Percentiles rank a stretch among this genome's conserved stretches.
These are phyloP conservation scores for Erysimum cheiri DNA, from an alignment of 441 rosid species.

Conservation along the genomic window DNA sequence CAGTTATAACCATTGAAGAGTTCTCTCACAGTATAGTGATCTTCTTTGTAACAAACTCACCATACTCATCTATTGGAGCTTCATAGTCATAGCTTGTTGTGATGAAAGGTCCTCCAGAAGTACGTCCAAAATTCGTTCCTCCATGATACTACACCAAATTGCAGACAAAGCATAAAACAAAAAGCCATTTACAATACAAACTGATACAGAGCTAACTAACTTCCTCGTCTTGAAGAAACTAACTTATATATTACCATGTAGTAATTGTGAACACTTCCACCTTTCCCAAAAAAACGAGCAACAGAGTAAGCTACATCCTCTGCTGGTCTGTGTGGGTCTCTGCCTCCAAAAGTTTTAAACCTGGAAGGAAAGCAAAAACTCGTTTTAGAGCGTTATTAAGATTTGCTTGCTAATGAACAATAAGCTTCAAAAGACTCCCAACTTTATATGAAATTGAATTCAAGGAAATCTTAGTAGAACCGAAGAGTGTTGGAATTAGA, in stretches of 20 bases:
- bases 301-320: constrained; percentile 92
- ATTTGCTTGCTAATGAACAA: constrained; percentile 6
- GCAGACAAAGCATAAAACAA: not conserved
- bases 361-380: constrained; percentile 44
- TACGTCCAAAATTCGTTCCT: constrained; percentile 96
- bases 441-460: not conserved
- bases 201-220: constrained; percentile 1
- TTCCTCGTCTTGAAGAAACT: constrained; percentile 12
- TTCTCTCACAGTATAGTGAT: constrained; percentile 8
- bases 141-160: constrained; percentile 77
- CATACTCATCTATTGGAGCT: constrained; percentile 98
- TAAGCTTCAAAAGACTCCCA: constrained; percentile 11
- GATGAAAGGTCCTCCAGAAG: constrained; percentile 95
- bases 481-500: too few relatives aligned
- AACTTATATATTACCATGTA: constrained; percentile 69
- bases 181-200: constrained; percentile 9
- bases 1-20: not conserved
- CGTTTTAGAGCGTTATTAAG: not conserved
- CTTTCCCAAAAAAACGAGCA: constrained; percentile 94
- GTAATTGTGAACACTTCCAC: constrained; percentile 86
- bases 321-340: constrained; percentile 91
- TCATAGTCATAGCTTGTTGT: constrained; percentile 98
- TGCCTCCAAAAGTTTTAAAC: constrained; percentile 92
- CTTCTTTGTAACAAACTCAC: constrained; percentile 49
- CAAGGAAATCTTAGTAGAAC: constrained; percentile 22